phyloP scores from a whole-genome alignment of 805 yeast genomes.

The Candida maltosa region DNA sequence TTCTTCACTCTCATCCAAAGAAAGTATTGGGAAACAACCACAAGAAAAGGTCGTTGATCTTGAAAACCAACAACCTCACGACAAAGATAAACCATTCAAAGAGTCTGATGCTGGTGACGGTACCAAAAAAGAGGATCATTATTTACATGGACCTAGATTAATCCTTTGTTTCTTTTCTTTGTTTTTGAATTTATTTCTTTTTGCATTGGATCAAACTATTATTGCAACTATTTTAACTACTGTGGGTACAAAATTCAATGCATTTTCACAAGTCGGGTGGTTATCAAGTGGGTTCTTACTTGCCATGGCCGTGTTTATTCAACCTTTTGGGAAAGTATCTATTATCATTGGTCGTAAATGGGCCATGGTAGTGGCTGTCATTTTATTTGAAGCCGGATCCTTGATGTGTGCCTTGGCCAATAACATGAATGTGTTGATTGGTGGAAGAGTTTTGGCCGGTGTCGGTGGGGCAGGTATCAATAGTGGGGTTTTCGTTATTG shows the following conservation, averaged over 20 bases:
- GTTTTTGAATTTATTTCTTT: slow-evolving; percentile 28
- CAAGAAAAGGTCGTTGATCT: background rate
- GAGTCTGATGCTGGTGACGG: slow-evolving; percentile 38
- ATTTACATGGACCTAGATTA: slow-evolving; percentile 26
- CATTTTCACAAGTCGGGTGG: slow-evolving; percentile 36
- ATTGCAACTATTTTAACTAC: slow-evolving; percentile 30
- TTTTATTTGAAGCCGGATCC: slow-evolving; percentile 28
- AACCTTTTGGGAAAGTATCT: slow-evolving; percentile 36
- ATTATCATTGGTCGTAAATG: slow-evolving; percentile 35
- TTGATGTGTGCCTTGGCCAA: slow-evolving; percentile 35
- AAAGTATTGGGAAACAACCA: background rate
- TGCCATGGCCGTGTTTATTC: slow-evolving; percentile 29
- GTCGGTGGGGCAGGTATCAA: slow-evolving; percentile 57
- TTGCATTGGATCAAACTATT: slow-evolving; percentile 39
- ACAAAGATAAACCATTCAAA: slow-evolving; percentile 5
- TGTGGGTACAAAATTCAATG: slow-evolving; percentile 34
- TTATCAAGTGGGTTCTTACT: slow-evolving; percentile 34
- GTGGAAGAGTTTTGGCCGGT: slow-evolving; percentile 55
- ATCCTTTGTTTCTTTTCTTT: slow-evolving; percentile 23
- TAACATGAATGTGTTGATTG: slow-evolving; percentile 36
- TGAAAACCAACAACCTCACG: background rate
- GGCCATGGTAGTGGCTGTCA: slow-evolving; percentile 14
- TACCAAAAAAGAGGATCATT: slow-evolving; percentile 35
- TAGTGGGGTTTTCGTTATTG: slow-evolving; percentile 48
- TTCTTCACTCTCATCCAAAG: background rate